Conservation (phyloP, 2,329 filamentous ascomycete genomes). For the Microsporum ferrugineum region DNA sequence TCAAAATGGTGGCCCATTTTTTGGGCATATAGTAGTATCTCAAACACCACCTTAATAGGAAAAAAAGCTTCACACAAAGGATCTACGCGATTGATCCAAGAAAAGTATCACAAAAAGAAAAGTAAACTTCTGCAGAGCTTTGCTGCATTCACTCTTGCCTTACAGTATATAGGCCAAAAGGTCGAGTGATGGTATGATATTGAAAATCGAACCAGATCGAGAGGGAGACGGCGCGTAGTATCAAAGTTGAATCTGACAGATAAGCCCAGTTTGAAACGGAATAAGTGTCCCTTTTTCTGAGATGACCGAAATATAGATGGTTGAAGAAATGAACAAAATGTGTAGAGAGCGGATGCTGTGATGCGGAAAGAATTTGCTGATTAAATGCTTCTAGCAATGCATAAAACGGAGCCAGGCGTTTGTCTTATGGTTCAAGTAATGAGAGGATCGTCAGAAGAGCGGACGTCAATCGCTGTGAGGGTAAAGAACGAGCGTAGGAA, state of each 20-base stretch:
- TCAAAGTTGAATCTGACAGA: neutral
- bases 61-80: neutral
- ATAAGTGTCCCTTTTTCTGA: neutral
- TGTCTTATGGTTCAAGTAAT: neutral
- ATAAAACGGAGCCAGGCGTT: neutral
- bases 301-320: neutral
- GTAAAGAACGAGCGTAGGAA: neutral
- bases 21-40: neutral
- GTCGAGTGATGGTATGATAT: neutral
- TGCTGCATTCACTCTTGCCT: neutral
- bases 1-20: neutral
- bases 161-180: neutral
- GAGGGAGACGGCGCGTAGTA: neutral
- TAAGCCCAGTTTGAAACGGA: neutral
- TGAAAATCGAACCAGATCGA: neutral
- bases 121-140: neutral
- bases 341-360: neutral
- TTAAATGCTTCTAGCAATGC: constrained; percentile 5
- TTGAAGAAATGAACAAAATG: neutral
- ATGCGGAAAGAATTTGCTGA: neutral
- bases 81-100: neutral
- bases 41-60: neutral
- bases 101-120: neutral
- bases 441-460: constrained; percentile 5
- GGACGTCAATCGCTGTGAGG: constrained; percentile 5